These are phyloP conservation scores for Macrophomina phaseolina DNA, from an alignment of 2,329 filamentous ascomycete species.

Conservation along the genomic window DNA sequence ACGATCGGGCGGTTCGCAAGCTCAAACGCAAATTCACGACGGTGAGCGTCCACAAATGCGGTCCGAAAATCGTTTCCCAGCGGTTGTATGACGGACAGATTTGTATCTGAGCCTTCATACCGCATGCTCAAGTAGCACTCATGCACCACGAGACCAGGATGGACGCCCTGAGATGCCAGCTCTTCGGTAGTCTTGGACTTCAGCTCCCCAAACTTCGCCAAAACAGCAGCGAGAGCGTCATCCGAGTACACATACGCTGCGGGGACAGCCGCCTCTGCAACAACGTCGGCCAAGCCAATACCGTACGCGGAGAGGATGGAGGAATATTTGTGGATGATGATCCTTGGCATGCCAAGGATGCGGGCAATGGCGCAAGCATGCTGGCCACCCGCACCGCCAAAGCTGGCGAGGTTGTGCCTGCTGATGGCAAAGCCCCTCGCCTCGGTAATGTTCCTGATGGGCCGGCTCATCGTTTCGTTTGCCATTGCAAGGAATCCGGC, in stretches of 20 bases:
- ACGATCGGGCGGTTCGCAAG: constrained; percentile 45
- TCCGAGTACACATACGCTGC: constrained; percentile 72
- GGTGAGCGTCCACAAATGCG: constrained; percentile 46
- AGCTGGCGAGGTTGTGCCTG: constrained; percentile 36
- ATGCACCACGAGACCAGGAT: constrained; percentile 29
- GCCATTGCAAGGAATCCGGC: constrained; percentile 37
- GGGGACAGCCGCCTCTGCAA: constrained; percentile 46
- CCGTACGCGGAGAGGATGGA: constrained; percentile 56
- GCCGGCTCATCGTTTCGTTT: constrained; percentile 39
- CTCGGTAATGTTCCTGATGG: constrained; percentile 38
- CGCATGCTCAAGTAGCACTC: constrained; percentile 52
- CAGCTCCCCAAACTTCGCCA: constrained; percentile 8
- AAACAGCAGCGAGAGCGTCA: constrained; percentile 57
- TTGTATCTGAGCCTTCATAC: constrained; percentile 52
- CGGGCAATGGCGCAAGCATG: constrained; percentile 52
- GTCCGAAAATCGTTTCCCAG: constrained; percentile 41
- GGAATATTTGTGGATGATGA: constrained; percentile 54
- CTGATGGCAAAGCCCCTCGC: constrained; percentile 35
- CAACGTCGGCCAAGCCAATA: constrained; percentile 37
- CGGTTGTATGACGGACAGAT: constrained; percentile 48
- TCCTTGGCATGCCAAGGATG: constrained; percentile 51
- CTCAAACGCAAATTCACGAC: constrained; percentile 52
- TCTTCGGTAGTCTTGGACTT: constrained; percentile 45
- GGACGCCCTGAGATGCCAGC: constrained; percentile 71
- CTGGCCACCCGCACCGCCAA: constrained; percentile 44